Percentiles rank a stretch among this genome's conserved stretches.
These are phyloP conservation scores for Camellia oleifera DNA, from an alignment of 179 eudicot species.

Conservation along the genomic window DNA sequence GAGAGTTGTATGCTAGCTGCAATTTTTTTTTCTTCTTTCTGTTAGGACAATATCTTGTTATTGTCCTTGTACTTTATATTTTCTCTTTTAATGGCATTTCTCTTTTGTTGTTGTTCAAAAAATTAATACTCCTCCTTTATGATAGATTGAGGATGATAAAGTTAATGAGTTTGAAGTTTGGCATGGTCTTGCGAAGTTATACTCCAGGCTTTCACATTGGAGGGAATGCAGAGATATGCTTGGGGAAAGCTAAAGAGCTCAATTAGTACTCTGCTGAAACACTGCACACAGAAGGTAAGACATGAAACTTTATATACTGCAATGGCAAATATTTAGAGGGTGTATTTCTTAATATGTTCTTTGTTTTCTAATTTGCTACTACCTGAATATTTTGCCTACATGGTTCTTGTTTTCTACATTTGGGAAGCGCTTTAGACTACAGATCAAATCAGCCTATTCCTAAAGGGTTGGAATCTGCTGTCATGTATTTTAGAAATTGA, in stretches of 20 bases:
- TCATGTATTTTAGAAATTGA: too few relatives aligned
- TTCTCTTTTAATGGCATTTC: too few relatives aligned
- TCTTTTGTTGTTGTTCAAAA: too few relatives aligned
- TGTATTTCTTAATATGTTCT: background rate
- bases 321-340: background rate
- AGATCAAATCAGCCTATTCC: too few relatives aligned
- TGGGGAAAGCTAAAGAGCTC: conserved; percentile 70
- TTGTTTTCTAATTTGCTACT: background rate
- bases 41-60: too few relatives aligned
- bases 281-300: conserved; percentile 52
- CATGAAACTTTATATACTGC: background rate
- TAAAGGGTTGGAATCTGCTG: too few relatives aligned
- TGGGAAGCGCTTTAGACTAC: too few relatives aligned
- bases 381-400: too few relatives aligned
- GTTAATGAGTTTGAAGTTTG: conserved; percentile 73
- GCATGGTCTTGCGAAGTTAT: conserved; percentile 84
- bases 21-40: too few relatives aligned
- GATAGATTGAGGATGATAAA: conserved; percentile 65
- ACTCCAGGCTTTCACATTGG: conserved; percentile 86
- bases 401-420: too few relatives aligned
- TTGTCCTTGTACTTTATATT: too few relatives aligned
- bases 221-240: conserved; percentile 84
- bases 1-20: too few relatives aligned
- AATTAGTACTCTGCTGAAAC: conserved; percentile 70
- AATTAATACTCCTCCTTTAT: conserved; percentile 9